These are phyloP conservation scores for Camellia lanceoleosa DNA, from an alignment of 148 eudicot genomes.

Conservation along the genomic window DNA sequence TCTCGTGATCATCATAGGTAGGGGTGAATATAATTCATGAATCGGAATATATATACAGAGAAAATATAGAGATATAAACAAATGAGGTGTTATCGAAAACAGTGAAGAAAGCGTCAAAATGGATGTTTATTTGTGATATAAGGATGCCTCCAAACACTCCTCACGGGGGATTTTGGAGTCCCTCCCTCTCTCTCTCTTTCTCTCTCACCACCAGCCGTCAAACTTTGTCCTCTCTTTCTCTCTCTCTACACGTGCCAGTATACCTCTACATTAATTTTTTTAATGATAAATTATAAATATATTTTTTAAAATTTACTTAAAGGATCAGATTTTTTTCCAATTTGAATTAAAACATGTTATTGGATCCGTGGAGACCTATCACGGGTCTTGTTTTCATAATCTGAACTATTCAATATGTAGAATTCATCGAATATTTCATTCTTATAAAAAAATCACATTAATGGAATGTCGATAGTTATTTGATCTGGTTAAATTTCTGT, in stretches of 20 bases:
- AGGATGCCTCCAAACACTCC: conserved; percentile 75
- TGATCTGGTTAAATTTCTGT: no score
- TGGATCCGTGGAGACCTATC: no score
- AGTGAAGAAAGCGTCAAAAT: conserved; percentile 39
- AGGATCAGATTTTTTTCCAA: no score
- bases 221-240: conserved; percentile 32
- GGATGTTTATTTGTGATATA: conserved; percentile 14
- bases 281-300: no score
- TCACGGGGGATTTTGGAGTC: conserved; percentile 64
- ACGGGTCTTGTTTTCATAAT: no score
- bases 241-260: conserved; percentile 61
- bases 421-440: no score
- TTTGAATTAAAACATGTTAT: no score
- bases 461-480: no score
- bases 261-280: not conserved
- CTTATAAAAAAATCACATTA: no score
- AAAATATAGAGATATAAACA: not conserved
- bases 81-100: conserved; percentile 44
- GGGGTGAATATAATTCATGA: conserved; percentile 23
- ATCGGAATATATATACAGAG: not conserved
- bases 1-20: conserved; percentile 11
- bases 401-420: no score
- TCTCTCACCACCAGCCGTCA: conserved; percentile 57
- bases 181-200: conserved; percentile 19
- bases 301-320: no score